Percentiles rank a stretch among this genome's conserved stretches.
These are phyloP conservation scores for Saitozyma podzolica DNA, from an alignment of 768 basidiomycete genomes.

Conservation along the genomic window DNA sequence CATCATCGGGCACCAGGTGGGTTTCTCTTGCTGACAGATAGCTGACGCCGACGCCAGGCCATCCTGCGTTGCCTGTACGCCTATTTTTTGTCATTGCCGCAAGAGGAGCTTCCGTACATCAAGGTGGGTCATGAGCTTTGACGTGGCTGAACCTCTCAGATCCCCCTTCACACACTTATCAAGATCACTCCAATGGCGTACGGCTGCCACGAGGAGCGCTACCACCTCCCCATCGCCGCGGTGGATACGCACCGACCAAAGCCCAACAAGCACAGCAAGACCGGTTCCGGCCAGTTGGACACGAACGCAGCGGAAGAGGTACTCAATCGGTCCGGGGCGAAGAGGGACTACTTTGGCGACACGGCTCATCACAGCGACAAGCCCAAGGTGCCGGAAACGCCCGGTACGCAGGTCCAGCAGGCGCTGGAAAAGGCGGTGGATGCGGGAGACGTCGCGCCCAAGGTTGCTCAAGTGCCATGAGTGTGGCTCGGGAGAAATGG, in stretches of 20 bases:
- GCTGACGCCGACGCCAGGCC: slow-evolving; percentile 55
- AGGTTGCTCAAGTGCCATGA: slow-evolving; percentile 6
- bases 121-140: slow-evolving; percentile 61
- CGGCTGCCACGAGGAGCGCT: slow-evolving; percentile 96
- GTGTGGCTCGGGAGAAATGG: too few species aligned
- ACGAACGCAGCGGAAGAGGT: neutral
- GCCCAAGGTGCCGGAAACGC: neutral
- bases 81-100: slow-evolving; percentile 81
- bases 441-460: slow-evolving; percentile 31
- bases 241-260: slow-evolving; percentile 86
- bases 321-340: neutral
- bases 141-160: slow-evolving; percentile 11
- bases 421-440: slow-evolving; percentile 24
- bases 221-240: slow-evolving; percentile 83
- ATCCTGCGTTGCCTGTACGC: slow-evolving; percentile 66
- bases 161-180: slow-evolving; percentile 83
- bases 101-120: slow-evolving; percentile 94
- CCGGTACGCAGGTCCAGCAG: neutral
- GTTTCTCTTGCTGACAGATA: slow-evolving; percentile 29
- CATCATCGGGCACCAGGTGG: slow-evolving; percentile 90
- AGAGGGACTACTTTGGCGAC: slow-evolving; percentile 39
- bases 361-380: slow-evolving; percentile 3
- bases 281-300: neutral
- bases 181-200: slow-evolving; percentile 98
- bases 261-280: slow-evolving; percentile 24